phyloP scores from a whole-genome alignment of 257 asterid genomes.

The Forsythia suspensa region DNA sequence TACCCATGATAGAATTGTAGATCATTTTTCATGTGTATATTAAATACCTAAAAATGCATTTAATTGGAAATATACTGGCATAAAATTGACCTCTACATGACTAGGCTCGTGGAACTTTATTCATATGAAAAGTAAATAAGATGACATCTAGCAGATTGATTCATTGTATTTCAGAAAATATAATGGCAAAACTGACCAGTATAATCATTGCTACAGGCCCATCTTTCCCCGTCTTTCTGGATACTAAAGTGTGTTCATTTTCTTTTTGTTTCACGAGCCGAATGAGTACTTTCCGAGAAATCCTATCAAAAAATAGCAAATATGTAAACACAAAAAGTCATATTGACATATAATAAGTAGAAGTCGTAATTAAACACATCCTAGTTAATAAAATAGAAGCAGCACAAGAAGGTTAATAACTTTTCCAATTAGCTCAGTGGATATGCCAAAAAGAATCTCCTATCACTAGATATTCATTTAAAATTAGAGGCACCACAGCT shows the following conservation, averaged over 20 bases:
- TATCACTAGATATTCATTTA: not conserved
- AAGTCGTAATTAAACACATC: conserved; percentile 9
- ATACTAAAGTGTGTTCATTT: conserved; percentile 33
- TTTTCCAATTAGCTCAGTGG: not conserved
- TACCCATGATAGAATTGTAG: too few relatives aligned
- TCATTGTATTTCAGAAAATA: not conserved
- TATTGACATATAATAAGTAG: conserved; percentile 10
- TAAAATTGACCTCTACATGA: conserved; percentile 4
- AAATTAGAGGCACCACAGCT: not conserved
- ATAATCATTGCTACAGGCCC: conserved; percentile 52
- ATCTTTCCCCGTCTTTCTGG: conserved; percentile 40
- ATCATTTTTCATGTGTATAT: too few relatives aligned
- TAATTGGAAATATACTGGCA: not conserved
- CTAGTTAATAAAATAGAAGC: not conserved
- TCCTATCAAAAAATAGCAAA: conserved; percentile 42
- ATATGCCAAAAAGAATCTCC: too few relatives aligned
- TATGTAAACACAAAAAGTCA: not conserved
- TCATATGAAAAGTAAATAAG: not conserved
- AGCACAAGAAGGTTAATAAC: conserved; percentile 7
- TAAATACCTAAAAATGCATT: too few relatives aligned
- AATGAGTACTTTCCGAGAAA: conserved; percentile 48
- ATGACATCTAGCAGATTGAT: not conserved
- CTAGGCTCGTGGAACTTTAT: not conserved
- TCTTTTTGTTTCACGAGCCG: conserved; percentile 36
- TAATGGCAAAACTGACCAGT: conserved; percentile 54